Evolutionary conservation across 495 filamentous ascomycete species (phyloP), one percentile per base, ranked within the genome.

Genomic region (Annulohypoxylon maeteangense): DNA sequence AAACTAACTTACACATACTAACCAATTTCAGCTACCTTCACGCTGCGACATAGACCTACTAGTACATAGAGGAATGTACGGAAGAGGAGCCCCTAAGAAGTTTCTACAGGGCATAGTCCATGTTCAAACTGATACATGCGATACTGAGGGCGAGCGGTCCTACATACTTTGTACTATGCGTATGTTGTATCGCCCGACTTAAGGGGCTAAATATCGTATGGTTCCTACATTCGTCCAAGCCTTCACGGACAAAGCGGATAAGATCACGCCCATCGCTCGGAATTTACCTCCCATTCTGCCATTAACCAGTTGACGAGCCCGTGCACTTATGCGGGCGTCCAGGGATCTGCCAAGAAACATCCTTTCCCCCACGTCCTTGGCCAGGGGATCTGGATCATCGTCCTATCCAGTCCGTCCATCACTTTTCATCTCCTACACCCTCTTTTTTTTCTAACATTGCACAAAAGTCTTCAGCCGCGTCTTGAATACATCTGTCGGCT

Each of bases 301-400:
- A 67, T 66, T 70, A 67, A 58, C 67, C 71, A 70, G 40, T 70
- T 61, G 48, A 67, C 63, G 71, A 70, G 54, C 63, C 71, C 60
- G 62, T 67, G 71, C 25, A 67, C 71, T 67, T 74, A 74, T 70
- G 71, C 59, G 55, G 53, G 36, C 58, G 25, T 70, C 32, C 74
- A 67, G 65, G 71, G 75, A 75, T 77, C 68, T 74, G 75, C 75
- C 74, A 77, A 77, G 75, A 75, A 29, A 68, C 62, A 32, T 54
- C 68, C 59, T 58, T 63, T 69, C 74, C 72, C 72, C 65, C 65
- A 74, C 67, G 64, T 73, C 63, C 48, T 50, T 34, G 60, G 23
- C 65, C 65, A 69, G 65, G 65, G 61, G 56, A 68, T 73, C 56
- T 65, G 64, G 65, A 68, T 59, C 61, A 62, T 65, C 70, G 55